phyloP scores from a whole-genome alignment of 768 basidiomycete species.

The Tricholoma hemisulphureum region DNA sequence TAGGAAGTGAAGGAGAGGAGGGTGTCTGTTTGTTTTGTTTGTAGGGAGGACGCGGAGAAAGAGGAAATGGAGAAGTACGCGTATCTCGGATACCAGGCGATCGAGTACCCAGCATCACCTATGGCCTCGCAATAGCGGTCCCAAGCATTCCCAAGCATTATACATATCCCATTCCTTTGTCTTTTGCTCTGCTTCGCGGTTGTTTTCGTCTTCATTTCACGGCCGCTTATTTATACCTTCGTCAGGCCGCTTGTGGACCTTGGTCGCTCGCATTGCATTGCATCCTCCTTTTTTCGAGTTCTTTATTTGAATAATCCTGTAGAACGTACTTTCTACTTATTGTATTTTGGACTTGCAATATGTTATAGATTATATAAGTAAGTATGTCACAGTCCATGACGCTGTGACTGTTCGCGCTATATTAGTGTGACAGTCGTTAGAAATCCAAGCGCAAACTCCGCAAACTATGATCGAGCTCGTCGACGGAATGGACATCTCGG shows the following conservation, averaged over 20 bases:
- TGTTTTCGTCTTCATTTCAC: not conserved
- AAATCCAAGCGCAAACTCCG: not conserved
- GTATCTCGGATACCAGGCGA: not conserved
- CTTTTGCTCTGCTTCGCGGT: not conserved
- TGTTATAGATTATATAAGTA: too few species aligned
- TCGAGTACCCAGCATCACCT: not conserved
- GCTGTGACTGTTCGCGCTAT: too few species aligned
- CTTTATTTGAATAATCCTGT: not conserved
- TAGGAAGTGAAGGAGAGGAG: conserved; percentile 20
- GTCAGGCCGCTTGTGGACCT: not conserved
- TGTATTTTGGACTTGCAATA: too few species aligned
- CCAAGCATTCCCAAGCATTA: not conserved
- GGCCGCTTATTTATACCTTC: not conserved
- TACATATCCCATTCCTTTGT: not conserved
- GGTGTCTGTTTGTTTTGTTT: not conserved
- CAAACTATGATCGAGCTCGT: not conserved
- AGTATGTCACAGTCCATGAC: too few species aligned
- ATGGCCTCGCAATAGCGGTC: too few species aligned
- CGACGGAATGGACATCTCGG: not conserved
- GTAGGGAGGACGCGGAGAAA: not conserved
- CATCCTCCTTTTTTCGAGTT: not conserved
- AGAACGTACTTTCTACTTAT: not conserved
- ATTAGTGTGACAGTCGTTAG: too few species aligned
- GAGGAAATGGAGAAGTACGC: not conserved
- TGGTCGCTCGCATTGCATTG: not conserved